phyloP scores from a whole-genome alignment of 306 rosid genomes.

The Glycyrrhiza uralensis region DNA sequence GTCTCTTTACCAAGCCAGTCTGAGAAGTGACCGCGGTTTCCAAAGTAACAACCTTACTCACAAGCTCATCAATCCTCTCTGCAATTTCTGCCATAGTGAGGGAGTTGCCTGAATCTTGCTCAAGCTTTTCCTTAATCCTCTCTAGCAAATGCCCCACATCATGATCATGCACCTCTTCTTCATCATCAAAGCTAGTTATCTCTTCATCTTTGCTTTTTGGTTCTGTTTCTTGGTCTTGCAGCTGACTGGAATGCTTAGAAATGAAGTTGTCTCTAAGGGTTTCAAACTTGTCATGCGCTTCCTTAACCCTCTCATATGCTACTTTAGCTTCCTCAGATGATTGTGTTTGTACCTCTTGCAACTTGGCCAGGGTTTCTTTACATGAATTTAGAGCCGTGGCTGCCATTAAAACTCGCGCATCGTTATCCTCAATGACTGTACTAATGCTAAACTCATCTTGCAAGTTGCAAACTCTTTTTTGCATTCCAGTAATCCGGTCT shows the following conservation, averaged over 20 bases:
- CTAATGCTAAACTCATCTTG: slow-evolving; percentile 70
- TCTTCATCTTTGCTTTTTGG: slow-evolving; percentile 31
- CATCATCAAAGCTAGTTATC: slow-evolving; percentile 28
- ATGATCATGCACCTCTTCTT: slow-evolving; percentile 33
- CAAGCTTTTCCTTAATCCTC: slow-evolving; percentile 37
- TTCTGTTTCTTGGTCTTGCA: slow-evolving; percentile 22
- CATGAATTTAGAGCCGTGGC: slow-evolving; percentile 78
- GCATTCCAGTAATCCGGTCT: slow-evolving; percentile 52
- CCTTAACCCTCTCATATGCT: slow-evolving; percentile 44
- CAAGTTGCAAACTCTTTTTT: slow-evolving; percentile 54
- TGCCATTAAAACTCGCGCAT: slow-evolving; percentile 81
- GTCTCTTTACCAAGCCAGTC: slow-evolving; percentile 48
- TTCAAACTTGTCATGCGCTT: slow-evolving; percentile 48
- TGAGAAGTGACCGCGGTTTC: slow-evolving; percentile 70
- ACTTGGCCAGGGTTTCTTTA: slow-evolving; percentile 50
- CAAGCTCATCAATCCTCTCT: slow-evolving; percentile 78
- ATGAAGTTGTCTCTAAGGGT: slow-evolving; percentile 39
- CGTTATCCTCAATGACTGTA: slow-evolving; percentile 58
- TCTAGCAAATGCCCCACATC: slow-evolving; percentile 21
- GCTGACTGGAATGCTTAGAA: slow-evolving; percentile 12
- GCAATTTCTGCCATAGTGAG: slow-evolving; percentile 61
- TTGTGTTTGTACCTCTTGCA: slow-evolving; percentile 51
- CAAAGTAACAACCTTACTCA: slow-evolving; percentile 55
- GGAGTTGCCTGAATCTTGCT: slow-evolving; percentile 37
- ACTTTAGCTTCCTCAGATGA: slow-evolving; percentile 57